Percentiles rank a stretch among this genome's conserved stretches.
phyloP scores from a whole-genome alignment of 176 grass and related monocot genomes.

The Rhynchospora tenuis region DNA sequence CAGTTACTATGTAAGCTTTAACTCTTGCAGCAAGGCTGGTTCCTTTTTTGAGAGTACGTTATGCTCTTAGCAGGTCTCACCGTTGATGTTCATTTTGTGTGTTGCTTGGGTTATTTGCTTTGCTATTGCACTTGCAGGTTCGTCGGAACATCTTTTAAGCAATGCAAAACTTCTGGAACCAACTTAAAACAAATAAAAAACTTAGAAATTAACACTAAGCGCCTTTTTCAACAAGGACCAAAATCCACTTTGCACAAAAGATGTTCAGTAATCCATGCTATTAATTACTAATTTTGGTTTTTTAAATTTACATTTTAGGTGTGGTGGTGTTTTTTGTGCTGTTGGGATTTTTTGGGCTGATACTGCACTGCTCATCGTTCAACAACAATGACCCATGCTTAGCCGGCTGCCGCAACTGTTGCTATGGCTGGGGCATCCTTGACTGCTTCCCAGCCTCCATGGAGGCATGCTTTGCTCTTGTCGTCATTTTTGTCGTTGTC shows the following conservation, averaged over 20 bases:
- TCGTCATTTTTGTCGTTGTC: slow-evolving; percentile 74
- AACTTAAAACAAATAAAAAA: not conserved
- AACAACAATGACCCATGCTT: slow-evolving; percentile 75
- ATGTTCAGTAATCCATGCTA: not conserved
- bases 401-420: slow-evolving; percentile 87
- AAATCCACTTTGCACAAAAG: not conserved
- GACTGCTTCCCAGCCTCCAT: slow-evolving; percentile 90
- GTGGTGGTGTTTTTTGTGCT: slow-evolving; percentile 90
- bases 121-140: not conserved
- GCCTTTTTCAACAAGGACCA: not conserved
- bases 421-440: slow-evolving; percentile 93
- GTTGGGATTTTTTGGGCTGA: slow-evolving; percentile 81
- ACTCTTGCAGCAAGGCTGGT: not conserved
- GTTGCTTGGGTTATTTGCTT: not conserved
- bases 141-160: not conserved
- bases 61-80: not conserved
- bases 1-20: not conserved
- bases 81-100: not conserved
- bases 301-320: slow-evolving; percentile 39
- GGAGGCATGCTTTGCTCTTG: slow-evolving; percentile 91
- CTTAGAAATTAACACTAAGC: not conserved
- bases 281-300: not conserved
- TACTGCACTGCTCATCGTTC: slow-evolving; percentile 84
- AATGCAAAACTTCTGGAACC: not conserved
- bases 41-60: not conserved